These are phyloP conservation scores for Neckera pumila DNA, from an alignment of 225 moss, liverwort and hornwort genomes.

Conservation along the genomic window DNA sequence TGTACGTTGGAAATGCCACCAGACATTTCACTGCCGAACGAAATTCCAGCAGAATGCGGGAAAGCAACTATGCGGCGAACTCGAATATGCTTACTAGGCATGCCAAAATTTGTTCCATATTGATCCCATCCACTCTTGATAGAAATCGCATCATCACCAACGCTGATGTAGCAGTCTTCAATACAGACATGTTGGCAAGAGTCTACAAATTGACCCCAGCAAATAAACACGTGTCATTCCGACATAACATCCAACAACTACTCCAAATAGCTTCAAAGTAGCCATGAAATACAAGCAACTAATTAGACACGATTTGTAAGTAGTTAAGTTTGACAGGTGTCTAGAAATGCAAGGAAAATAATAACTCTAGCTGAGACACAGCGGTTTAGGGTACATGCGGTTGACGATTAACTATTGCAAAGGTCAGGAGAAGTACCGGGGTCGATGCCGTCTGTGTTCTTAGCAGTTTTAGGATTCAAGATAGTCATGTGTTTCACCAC, in stretches of 20 bases:
- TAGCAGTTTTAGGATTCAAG: conserved; percentile 24
- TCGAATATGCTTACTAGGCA: too few species aligned
- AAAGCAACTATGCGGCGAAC: too few species aligned
- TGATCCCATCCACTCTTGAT: conserved; percentile 99
- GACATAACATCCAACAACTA: background rate
- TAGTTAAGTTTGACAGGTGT: background rate
- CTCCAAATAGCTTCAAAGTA: background rate
- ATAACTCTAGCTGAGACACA: background rate
- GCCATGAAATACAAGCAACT: background rate
- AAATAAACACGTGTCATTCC: background rate
- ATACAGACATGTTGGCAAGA: conserved; percentile 77
- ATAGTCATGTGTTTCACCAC: conserved; percentile 36
- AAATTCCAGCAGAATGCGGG: too few species aligned
- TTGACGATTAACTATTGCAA: background rate
- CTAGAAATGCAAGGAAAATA: background rate
- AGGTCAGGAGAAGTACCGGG: conserved; percentile 19
- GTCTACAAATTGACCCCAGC: conserved; percentile 48
- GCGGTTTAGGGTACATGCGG: background rate
- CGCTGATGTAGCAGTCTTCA: conserved; percentile 71
- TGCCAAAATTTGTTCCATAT: too few species aligned
- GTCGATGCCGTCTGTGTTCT: conserved; percentile 49
- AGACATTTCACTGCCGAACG: too few species aligned
- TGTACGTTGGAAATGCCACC: too few species aligned
- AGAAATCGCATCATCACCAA: conserved; percentile 82
- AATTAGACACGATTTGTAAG: background rate